These are phyloP conservation scores for Solanum sejunctum DNA, from an alignment of 257 asterid species.

Conservation along the genomic window DNA sequence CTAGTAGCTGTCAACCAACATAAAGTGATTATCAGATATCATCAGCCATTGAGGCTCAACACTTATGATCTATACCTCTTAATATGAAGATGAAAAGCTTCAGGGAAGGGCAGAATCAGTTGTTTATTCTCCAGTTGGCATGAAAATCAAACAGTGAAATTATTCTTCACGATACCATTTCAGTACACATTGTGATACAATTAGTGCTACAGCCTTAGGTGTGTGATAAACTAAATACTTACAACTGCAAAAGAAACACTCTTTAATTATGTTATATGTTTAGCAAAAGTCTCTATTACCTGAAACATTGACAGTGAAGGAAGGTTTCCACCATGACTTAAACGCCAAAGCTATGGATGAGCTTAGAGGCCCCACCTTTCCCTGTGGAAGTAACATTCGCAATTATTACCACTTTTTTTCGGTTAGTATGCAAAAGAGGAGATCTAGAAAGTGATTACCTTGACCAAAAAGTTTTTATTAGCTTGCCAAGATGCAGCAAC, in stretches of 20 bases:
- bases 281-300: conserved; percentile 18
- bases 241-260: neutral
- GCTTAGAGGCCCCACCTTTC: conserved; percentile 78
- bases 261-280: neutral
- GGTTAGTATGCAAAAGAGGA: neutral
- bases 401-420: neutral
- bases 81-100: neutral
- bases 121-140: neutral
- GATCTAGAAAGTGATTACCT: conserved; percentile 30
- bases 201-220: neutral
- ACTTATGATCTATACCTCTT: neutral
- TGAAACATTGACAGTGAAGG: conserved; percentile 75
- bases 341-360: conserved; percentile 77
- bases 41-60: neutral
- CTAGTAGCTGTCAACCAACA: conserved; percentile 46
- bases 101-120: neutral
- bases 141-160: neutral
- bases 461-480: conserved; percentile 65
- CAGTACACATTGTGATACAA: neutral
- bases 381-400: conserved; percentile 28
- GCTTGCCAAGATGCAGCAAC: conserved; percentile 99
- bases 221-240: neutral
- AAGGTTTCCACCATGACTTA: conserved; percentile 97
- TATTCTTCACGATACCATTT: neutral
- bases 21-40: neutral